These are phyloP conservation scores for Leccinum cinnamomeum DNA, from an alignment of 1,284 basidiomycete species.

Conservation along the genomic window DNA sequence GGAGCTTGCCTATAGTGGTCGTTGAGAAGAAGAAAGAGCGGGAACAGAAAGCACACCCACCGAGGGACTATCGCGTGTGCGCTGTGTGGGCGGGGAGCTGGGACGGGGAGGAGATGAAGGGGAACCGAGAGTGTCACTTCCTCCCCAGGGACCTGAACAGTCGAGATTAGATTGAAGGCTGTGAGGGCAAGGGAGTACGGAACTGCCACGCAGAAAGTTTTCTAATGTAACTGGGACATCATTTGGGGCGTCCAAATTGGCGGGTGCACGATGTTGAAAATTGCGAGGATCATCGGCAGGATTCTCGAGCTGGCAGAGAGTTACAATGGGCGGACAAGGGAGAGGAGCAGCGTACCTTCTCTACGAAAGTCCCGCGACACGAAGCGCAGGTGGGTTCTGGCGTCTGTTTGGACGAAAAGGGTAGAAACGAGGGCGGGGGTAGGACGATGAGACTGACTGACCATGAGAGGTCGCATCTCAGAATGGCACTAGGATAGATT, in stretches of 20 bases:
- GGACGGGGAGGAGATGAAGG: constrained; percentile 7
- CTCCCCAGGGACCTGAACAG: constrained; percentile 27
- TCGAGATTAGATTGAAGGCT: constrained; percentile 26
- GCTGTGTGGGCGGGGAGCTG: constrained; percentile 22
- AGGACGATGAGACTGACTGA: constrained; percentile 30
- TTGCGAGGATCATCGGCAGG: constrained; percentile 68
- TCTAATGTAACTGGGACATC: constrained; percentile 42
- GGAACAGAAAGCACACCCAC: constrained; percentile 21
- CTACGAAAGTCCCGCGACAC: constrained; percentile 71
- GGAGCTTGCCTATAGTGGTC: constrained; percentile 12
- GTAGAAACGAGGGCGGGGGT: background rate
- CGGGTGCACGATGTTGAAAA: constrained; percentile 43
- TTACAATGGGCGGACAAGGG: background rate
- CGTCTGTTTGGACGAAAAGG: constrained; percentile 37
- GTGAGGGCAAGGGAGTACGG: background rate
- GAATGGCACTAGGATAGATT: constrained; percentile 58
- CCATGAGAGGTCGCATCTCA: constrained; percentile 81
- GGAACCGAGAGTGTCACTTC: background rate
- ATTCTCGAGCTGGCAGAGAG: constrained; percentile 60
- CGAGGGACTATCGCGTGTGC: constrained; percentile 17
- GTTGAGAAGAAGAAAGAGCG: constrained; percentile 4
- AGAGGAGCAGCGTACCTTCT: constrained; percentile 50
- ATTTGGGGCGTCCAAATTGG: constrained; percentile 34
- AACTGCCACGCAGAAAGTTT: constrained; percentile 38
- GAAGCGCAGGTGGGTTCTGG: constrained; percentile 76